Percentiles rank a stretch among this genome's conserved stretches.
Evolutionary conservation across 306 rosid species (phyloP).

Genomic region (Citrullus amarus): DNA sequence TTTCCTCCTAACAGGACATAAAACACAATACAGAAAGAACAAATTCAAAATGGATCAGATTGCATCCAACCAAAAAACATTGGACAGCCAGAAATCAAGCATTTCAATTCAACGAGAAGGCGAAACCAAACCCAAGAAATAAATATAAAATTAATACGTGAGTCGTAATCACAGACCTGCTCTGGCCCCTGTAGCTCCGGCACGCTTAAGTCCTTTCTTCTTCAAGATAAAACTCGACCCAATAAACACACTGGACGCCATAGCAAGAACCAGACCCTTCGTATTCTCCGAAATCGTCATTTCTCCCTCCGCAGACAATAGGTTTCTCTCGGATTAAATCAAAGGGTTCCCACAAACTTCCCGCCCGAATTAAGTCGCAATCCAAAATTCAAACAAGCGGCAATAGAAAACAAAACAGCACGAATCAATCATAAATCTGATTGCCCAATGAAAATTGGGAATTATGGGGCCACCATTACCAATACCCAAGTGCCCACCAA

Average conservation of each 20-base stretch:
- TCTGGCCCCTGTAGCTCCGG: conserved; percentile 60
- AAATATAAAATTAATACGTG: background rate
- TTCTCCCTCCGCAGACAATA: background rate
- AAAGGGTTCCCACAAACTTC: background rate
- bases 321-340: background rate
- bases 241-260: conserved; percentile 74
- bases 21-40: background rate
- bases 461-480: background rate
- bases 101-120: background rate
- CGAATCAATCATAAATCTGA: background rate
- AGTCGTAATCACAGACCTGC: conserved; percentile 40
- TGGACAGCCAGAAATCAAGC: background rate
- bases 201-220: conserved; percentile 89
- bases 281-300: conserved; percentile 59
- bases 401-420: background rate
- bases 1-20: background rate
- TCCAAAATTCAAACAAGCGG: conserved; percentile 7
- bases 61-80: background rate
- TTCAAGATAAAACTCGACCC: conserved; percentile 88
- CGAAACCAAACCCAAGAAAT: background rate
- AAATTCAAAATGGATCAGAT: background rate
- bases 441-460: background rate
- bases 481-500: background rate
- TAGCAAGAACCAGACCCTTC: conserved; percentile 60
- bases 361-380: conserved; percentile 10